Base-by-base conservation (phyloP, 768 basidiomycete genomes). In the Rhizopogon sp. region DNA sequence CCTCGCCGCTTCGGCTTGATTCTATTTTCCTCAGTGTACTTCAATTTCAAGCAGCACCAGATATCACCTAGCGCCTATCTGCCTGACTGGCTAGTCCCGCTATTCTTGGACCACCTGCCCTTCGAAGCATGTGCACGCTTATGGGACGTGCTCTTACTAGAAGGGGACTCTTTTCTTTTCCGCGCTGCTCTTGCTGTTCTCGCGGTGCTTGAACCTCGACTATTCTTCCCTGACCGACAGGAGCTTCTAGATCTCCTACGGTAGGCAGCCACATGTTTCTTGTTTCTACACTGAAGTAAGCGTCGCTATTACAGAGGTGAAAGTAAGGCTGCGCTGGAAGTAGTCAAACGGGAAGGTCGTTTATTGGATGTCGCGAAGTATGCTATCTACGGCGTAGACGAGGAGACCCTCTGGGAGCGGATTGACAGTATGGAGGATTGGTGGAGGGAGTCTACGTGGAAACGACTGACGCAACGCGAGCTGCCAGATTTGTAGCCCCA, bases 361-460 rank as follows among this genome's bases (percentile, higher is more conserved):
- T 63, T 76, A 6, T 70, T 88, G 16, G 74, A 87, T 62, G 85
- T 85, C 2, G 87, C 83, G 22, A 89, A 84, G 65, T 95, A 95
- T 66, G 88, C 89, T 63, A 87, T 92, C 56, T 93, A 94, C 64
- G 88, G 89, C 6, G 75, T 91, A 2, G 85, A 89, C 54, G 93
- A 95, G 67, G 91, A 94, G 65, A 80, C 81, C 1, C 69, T 96
- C 13, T 95, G 93, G 87, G 88, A 88, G 40, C 78, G 85, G 42
- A 85, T 96, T 37, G 81, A 87, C 58, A 76, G 77, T 50, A 88
- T 93, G 86, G 83, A 88, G 17, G 90, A 92, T 40, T 92, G 90
- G 91, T 95, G 93, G 93, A 91, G 83, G 65, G 90, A 93, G 64
- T 89, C 83, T 58, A 95, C 92, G 49, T 96, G 92, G 91, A 83